These are phyloP conservation scores for Phytophthora multivora DNA, from an alignment of 352 stramenopile species.

Conservation along the genomic window DNA sequence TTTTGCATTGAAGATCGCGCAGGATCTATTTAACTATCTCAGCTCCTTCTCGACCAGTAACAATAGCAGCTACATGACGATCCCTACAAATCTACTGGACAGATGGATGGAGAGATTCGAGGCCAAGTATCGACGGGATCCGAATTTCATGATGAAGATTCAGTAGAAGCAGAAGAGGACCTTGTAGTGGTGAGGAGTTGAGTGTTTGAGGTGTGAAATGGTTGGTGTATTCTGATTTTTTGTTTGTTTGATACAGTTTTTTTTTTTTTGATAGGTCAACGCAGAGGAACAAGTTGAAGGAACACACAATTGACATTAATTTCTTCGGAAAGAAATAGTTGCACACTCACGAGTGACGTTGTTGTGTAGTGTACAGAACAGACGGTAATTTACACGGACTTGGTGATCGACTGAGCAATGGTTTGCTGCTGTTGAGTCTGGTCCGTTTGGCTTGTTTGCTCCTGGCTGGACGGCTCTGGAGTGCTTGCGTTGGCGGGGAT, in stretches of 20 bases:
- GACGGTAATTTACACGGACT: slow-evolving; percentile 4
- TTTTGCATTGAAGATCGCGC: slow-evolving; percentile 92
- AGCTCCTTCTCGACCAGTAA: slow-evolving; percentile 85
- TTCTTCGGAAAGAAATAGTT: background rate
- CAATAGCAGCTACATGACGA: slow-evolving; percentile 81
- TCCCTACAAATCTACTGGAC: slow-evolving; percentile 92
- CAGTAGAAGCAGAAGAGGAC: slow-evolving; percentile 20
- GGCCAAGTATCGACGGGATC: slow-evolving; percentile 83
- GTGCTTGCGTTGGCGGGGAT: slow-evolving; percentile 8
- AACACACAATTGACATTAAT: background rate
- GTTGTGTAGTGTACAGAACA: too few species aligned
- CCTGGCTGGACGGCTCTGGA: background rate
- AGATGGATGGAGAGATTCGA: slow-evolving; percentile 93
- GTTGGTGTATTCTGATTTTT: background rate
- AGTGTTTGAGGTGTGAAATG: background rate
- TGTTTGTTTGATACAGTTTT: background rate
- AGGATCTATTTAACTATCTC: slow-evolving; percentile 94
- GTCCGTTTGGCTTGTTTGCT: slow-evolving; percentile 1
- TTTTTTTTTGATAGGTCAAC: slow-evolving; percentile 15
- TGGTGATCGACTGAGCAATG: background rate
- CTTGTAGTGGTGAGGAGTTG: background rate
- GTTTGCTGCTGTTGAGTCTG: slow-evolving; percentile 5
- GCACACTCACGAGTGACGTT: background rate
- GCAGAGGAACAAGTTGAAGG: background rate
- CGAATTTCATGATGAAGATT: slow-evolving; percentile 93